Base-by-base conservation (phyloP, 768 basidiomycete species). In the Polyporus arcularius region DNA sequence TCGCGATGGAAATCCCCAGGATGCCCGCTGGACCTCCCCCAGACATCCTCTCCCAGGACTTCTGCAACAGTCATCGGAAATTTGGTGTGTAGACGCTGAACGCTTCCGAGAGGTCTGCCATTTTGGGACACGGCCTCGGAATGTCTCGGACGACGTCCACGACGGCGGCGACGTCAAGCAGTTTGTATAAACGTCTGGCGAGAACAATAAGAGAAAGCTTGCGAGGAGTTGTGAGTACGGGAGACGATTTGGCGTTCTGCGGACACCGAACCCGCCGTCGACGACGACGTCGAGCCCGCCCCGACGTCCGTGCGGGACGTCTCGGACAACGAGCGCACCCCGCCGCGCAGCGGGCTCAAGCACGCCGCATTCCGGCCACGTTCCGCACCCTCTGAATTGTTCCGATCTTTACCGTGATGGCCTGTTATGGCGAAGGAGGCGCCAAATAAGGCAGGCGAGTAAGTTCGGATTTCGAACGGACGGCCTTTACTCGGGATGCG, bases 61-160 rank as follows among this genome's bases (percentile, higher is more conserved):
- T n/a, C n/a, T n/a, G n/a, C n/a, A n/a, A n/a, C n/a, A n/a, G n/a
- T n/a, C 5, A 35, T 35, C 32, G 32, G 32, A 35, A 35, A 35
- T n/a, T n/a, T n/a, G n/a, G n/a, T n/a, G n/a, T n/a, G 21, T 26
- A 26, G 21, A 26, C 21, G 21, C 21, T 11, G 11, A 35, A 11
- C 35, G 11, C 35, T 35, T 11, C 6, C 11, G 11, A 35, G 1
- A 6, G 35, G 7, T 6, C 35, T 35, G 35, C 35, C 35, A 35
- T 26, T 48, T 28, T 10, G 12, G 12, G 46, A 14, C n/a, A 7
- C n/a, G 12, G 10, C 21, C 28, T 60, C 58, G 58, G 58, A 42
- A 60, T 38, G 58, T 60, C 18, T 60, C 58, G 58, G 58, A 41
- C 46, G 28, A 18, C 52, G 26, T 38, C 21, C 3, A 35, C 45